Percentiles rank a stretch among this genome's conserved stretches.
Conservation (phyloP, 352 stramenopile species). For the Pythium diclinum region DNA sequence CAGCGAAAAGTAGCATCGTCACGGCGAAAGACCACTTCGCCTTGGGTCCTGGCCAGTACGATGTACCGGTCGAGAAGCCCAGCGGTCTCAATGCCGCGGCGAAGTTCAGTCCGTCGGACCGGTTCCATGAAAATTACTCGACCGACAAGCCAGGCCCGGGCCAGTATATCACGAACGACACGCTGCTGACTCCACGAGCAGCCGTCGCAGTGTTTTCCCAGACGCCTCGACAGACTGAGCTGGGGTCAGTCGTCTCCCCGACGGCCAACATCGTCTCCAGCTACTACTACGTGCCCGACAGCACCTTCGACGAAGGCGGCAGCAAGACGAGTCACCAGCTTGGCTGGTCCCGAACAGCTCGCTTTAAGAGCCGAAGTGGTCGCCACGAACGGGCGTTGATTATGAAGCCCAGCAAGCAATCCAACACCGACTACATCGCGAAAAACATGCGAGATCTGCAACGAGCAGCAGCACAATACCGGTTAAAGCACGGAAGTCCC, state of each 20-base stretch:
- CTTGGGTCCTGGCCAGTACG: conserved; percentile 58
- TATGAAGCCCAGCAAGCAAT: conserved; percentile 1
- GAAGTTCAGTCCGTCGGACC: conserved; percentile 61
- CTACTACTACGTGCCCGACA: conserved; percentile 54
- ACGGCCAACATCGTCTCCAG: conserved; percentile 54
- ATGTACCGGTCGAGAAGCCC: conserved; percentile 28
- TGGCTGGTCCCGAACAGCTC: conserved; percentile 42
- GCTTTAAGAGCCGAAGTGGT: conserved; percentile 28
- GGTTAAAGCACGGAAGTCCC: background rate
- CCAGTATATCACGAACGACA: conserved; percentile 47
- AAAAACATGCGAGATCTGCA: conserved; percentile 16
- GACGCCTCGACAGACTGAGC: conserved; percentile 37
- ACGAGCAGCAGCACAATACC: background rate
- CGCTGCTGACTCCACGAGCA: conserved; percentile 29
- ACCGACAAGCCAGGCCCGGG: conserved; percentile 41
- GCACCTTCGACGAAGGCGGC: conserved; percentile 29
- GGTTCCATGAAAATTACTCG: conserved; percentile 48
- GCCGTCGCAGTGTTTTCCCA: conserved; percentile 52
- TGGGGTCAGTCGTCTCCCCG: conserved; percentile 29
- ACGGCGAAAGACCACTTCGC: conserved; percentile 46
- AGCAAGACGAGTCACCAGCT: conserved; percentile 28
- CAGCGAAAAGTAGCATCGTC: conserved; percentile 11
- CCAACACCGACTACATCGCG: conserved; percentile 13
- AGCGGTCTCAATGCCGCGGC: conserved; percentile 27
- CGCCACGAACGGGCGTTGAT: conserved; percentile 19